Evolutionary conservation across 495 filamentous ascomycete species (phyloP), one percentile per base, ranked within the genome.

Genomic region (Tuber calosporum): DNA sequence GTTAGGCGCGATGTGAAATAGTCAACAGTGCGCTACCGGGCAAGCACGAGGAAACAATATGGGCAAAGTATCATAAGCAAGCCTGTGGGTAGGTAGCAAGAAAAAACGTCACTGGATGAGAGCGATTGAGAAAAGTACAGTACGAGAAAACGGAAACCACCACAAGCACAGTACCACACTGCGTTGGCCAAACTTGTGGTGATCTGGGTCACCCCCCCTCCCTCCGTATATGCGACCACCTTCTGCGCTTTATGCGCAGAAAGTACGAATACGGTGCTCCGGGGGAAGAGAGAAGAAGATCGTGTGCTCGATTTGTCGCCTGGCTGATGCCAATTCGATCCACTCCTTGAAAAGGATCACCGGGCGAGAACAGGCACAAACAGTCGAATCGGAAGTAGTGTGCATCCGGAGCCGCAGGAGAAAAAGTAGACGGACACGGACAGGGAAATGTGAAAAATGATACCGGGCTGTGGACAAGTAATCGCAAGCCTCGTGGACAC

Each of bases 361-460:
- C 68, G 70, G 76, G 69, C n/a, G 70, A 77, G 74, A 77, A 67
- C 69, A 75, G 69, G 69, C 70, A 75, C 71, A 77, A 77, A 73
- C 74, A 53, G 74, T 73, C 73, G 68, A 77, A 37, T 68, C 72
- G 72, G 72, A 73, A 68, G 71, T 73, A 53, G 22, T 53, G 22
- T 26, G 69, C 74, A 73, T 70, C 43, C 70, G 74, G 66, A 72
- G 70, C 74, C 76, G 67, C 69, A 77, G 75, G 17, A 62, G 53
- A 30, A 6, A 30, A 62, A 58, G 58, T 39, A 45, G 69, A 72
- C 75, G 71, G 71, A 72, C 71, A 78, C 68, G 73, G 76, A 71
- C 76, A 77, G 67, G 68, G 43, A 77, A 69, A 69, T 69, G 67
- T 75, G 69, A 72, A 66, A 62, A 73, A 38, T 73, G 71, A 72